Conservation (phyloP, 169 alveolate species). For the Eimeria falciformis region DNA sequence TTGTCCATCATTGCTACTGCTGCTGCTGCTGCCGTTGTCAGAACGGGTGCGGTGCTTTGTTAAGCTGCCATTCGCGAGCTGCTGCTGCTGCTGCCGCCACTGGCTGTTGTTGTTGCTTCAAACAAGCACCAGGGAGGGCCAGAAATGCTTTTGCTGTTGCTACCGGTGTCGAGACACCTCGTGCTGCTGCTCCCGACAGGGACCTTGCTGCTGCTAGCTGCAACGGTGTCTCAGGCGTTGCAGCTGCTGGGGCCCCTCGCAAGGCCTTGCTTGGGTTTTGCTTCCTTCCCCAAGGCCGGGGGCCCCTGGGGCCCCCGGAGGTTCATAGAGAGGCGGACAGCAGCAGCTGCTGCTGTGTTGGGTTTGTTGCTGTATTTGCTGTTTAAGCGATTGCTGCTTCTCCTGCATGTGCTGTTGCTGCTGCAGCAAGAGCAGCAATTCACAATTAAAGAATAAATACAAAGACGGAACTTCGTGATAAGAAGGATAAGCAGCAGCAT, state of each 20-base stretch:
- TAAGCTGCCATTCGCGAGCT: too few relatives aligned
- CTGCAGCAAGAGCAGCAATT: background rate
- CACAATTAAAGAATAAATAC: background rate
- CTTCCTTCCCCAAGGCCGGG: background rate
- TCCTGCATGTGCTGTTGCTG: constrained; percentile 29
- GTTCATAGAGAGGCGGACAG: background rate
- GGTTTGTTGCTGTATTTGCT: background rate
- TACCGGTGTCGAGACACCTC: background rate
- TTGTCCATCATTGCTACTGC: background rate
- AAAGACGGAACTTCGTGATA: background rate
- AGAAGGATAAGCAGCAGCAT: background rate
- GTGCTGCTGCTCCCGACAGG: background rate
- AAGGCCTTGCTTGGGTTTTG: background rate
- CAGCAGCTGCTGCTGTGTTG: constrained; percentile 50
- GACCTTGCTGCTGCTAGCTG: background rate
- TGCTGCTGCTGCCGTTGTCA: constrained; percentile 31
- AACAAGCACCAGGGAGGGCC: background rate
- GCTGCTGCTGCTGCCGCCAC: constrained; percentile 22
- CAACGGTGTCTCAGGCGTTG: background rate
- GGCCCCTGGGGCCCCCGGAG: background rate
- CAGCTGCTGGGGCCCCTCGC: constrained; percentile 27
- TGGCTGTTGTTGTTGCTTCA: background rate
- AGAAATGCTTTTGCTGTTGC: background rate
- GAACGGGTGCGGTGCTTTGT: too few relatives aligned
- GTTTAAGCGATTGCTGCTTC: background rate